phyloP scores from a whole-genome alignment of 2,329 filamentous ascomycete species.

The Trichoderma aggressivum region DNA sequence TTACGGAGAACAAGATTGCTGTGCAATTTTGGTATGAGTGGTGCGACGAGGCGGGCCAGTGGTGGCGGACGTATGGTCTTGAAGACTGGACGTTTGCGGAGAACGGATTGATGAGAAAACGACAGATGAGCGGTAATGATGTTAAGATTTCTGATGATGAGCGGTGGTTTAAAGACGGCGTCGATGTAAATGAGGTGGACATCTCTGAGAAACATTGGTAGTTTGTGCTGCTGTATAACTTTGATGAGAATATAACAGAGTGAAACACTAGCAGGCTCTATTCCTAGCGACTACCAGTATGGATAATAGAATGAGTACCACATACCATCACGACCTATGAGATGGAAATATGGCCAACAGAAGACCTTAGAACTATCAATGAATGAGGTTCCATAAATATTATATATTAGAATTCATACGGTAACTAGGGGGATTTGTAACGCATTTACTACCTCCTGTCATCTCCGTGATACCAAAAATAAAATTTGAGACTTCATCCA shows the following conservation, averaged over 20 bases:
- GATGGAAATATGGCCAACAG: no score
- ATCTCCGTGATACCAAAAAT: no score
- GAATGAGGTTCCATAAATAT: no score
- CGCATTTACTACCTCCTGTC: no score
- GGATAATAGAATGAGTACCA: no score
- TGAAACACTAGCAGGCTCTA: neutral
- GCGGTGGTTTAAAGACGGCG: conserved; percentile 66
- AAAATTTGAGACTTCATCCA: no score
- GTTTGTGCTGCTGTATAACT: neutral
- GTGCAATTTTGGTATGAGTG: conserved; percentile 92
- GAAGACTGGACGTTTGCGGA: conserved; percentile 74
- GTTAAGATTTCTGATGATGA: conserved; percentile 55
- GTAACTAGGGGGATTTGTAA: no score
- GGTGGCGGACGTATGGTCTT: conserved; percentile 81
- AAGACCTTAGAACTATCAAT: no score
- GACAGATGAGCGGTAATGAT: conserved; percentile 74
- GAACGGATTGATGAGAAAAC: conserved; percentile 68
- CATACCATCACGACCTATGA: neutral
- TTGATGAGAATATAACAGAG: neutral
- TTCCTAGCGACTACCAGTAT: neutral
- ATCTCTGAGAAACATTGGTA: conserved; percentile 68
- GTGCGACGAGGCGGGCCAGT: conserved; percentile 65
- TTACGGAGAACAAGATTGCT: conserved; percentile 70
- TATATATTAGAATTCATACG: no score
- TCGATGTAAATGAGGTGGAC: conserved; percentile 64